Evolutionary conservation across 257 asterid species (phyloP).

Genomic region (Primulina eburnea): DNA sequence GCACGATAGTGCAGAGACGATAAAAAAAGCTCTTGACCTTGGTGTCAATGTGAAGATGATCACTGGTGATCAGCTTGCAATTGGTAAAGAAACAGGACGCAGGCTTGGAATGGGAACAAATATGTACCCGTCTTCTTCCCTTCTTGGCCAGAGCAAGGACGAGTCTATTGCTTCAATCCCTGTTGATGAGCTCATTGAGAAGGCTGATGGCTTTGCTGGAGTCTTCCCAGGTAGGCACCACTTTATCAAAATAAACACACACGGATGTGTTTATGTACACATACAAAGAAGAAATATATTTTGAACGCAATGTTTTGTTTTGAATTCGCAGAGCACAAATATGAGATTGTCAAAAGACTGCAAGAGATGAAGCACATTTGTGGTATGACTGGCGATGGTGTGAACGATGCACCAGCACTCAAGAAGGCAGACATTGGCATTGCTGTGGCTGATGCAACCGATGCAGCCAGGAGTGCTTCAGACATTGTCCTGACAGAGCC

Average conservation of each 20-base stretch:
- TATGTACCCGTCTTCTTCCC: constrained; percentile 94
- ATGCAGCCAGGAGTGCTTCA: constrained; percentile 82
- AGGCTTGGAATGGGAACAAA: constrained; percentile 95
- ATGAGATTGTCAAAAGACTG: constrained; percentile 81
- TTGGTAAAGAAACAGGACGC: constrained; percentile 88
- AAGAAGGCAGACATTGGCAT: constrained; percentile 88
- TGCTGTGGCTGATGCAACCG: constrained; percentile 92
- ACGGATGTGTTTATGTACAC: not conserved
- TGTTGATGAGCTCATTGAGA: constrained; percentile 79
- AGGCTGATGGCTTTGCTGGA: constrained; percentile 95
- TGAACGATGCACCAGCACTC: constrained; percentile 87
- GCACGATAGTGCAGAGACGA: constrained; percentile 91
- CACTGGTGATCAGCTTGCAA: constrained; percentile 91
- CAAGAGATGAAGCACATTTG: constrained; percentile 78
- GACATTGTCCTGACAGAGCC: constrained; percentile 90
- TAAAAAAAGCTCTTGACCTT: constrained; percentile 77
- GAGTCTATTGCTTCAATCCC: constrained; percentile 71
- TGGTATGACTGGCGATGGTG: constrained; percentile 96
- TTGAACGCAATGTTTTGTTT: not conserved
- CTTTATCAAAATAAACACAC: not conserved
- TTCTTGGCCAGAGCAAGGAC: constrained; percentile 74
- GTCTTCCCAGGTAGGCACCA: constrained; percentile 71
- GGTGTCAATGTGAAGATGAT: constrained; percentile 93
- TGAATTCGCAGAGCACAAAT: constrained; percentile 56
- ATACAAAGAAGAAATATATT: not conserved